Conservation (phyloP, 805 yeast genomes). For the Kodamaea restingae region DNA sequence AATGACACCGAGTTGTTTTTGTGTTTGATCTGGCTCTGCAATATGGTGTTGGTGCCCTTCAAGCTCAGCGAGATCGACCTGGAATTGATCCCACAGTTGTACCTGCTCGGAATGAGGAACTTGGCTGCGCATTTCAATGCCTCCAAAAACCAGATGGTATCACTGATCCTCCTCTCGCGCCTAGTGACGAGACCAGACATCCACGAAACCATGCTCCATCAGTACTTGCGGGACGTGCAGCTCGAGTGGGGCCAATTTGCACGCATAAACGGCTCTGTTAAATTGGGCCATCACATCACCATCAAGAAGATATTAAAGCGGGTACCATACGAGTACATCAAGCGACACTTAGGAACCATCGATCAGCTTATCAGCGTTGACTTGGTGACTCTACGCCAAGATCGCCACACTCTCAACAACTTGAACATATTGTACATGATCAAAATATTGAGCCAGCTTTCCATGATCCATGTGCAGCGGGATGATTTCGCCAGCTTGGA, state of each 20-base stretch:
- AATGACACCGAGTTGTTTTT: conserved; percentile 31
- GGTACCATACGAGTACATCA: conserved; percentile 10
- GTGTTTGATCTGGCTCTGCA: conserved; percentile 66
- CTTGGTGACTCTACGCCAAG: conserved; percentile 13
- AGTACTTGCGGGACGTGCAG: conserved; percentile 16
- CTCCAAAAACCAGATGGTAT: conserved; percentile 56
- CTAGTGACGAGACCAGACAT: conserved; percentile 51
- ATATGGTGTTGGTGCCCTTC: conserved; percentile 73
- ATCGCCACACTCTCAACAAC: conserved; percentile 12
- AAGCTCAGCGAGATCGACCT: conserved; percentile 40
- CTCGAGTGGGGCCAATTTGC: conserved; percentile 17
- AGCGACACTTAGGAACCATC: conserved; percentile 11
- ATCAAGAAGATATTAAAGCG: conserved; percentile 36
- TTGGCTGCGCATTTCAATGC: conserved; percentile 34
- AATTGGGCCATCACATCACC: conserved; percentile 39
- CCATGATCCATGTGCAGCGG: conserved; percentile 18
- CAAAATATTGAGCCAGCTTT: conserved; percentile 36
- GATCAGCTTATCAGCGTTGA: conserved; percentile 17
- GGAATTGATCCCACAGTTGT: conserved; percentile 32
- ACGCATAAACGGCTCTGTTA: conserved; percentile 11
- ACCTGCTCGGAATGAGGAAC: conserved; percentile 26
- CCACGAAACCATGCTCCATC: conserved; percentile 15
- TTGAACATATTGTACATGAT: conserved; percentile 25
- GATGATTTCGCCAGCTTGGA: conserved; percentile 42
- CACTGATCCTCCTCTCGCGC: conserved; percentile 50